phyloP scores from a whole-genome alignment of 2,329 filamentous ascomycete genomes.

The Celoporthe dispersa region DNA sequence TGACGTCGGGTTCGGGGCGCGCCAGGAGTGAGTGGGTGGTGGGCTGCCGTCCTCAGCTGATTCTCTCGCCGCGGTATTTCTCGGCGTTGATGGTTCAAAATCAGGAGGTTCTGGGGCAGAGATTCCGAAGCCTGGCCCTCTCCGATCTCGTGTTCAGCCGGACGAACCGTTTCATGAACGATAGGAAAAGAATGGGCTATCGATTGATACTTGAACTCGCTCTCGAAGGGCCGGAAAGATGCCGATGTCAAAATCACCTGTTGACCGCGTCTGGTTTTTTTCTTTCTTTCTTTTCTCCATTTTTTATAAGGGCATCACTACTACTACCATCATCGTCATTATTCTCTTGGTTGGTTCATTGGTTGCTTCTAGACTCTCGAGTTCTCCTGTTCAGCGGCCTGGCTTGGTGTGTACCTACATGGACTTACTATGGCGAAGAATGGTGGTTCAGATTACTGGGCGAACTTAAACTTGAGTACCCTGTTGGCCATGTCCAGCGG shows the following conservation, averaged over 20 bases:
- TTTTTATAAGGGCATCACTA: neutral
- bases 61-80: slow-evolving; percentile 28
- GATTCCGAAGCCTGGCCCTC: slow-evolving; percentile 11
- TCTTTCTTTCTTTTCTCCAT: neutral
- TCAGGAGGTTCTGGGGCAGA: slow-evolving; percentile 23
- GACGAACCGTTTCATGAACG: slow-evolving; percentile 10
- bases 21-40: slow-evolving; percentile 1
- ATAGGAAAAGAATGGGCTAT: neutral
- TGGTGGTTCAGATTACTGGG: neutral
- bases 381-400: no score
- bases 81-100: slow-evolving; percentile 26
- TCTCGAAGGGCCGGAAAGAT: neutral
- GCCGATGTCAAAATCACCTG: neutral
- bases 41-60: slow-evolving; percentile 24
- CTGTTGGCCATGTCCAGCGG: neutral
- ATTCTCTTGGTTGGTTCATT: neutral
- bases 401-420: neutral
- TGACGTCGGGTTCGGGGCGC: slow-evolving; percentile 20
- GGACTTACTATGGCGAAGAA: neutral
- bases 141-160: slow-evolving; percentile 25
- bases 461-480: neutral
- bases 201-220: neutral
- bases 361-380: neutral
- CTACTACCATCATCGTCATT: neutral
- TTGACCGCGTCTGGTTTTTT: neutral